Base-by-base conservation (phyloP, 2,329 filamentous ascomycete species). In the Colletotrichum sp. region DNA sequence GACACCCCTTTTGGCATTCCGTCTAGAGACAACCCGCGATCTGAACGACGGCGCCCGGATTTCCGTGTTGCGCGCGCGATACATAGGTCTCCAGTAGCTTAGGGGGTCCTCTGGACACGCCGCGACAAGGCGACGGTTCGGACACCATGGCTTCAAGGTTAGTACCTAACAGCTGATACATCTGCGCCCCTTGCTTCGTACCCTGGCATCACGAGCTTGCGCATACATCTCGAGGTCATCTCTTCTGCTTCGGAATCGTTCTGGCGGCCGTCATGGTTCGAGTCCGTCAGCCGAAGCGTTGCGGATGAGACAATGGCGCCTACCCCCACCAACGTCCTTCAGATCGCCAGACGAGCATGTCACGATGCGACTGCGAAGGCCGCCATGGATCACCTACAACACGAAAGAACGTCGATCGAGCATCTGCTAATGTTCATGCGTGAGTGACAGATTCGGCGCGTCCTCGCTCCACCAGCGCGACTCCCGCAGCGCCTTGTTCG, bases 391-490 rank as follows among this genome's bases (percentile, higher is more conserved):
- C 43, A 21, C n/a, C 10, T 48, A 55, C 65, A 30, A 12, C 43
- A 26, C 15, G 36, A 52, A 30, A 59, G 24, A 30, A 39, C 21
- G 15, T 28, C 7, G 12, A 28, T 30, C 18, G 39, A 55, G 24
- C 64, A 18, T 21, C 30, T 24, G 63, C 67, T 60, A 59, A 66
- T 52, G 18, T 7, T 16, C 30, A n/a, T 9, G 26, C 24, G 4
- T 26, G 13, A 52, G 60, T 5, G 77, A 64, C 59, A 94, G 93
- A 87, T 95, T 94, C 84, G 89, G 91, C 80, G 86, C 89, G 80
- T 93, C 92, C 64, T 90, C 90, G 79, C 91, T 95, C 77, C 94
- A 95, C 84, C 94, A 95, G 87, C 90, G 94, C 87, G 89, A 95
- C 87, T 90, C 92, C 81, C 88, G 94, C 82, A 93, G 91, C 82